phyloP scores from a whole-genome alignment of 352 stramenopile species.

The Phytophthora europaea region DNA sequence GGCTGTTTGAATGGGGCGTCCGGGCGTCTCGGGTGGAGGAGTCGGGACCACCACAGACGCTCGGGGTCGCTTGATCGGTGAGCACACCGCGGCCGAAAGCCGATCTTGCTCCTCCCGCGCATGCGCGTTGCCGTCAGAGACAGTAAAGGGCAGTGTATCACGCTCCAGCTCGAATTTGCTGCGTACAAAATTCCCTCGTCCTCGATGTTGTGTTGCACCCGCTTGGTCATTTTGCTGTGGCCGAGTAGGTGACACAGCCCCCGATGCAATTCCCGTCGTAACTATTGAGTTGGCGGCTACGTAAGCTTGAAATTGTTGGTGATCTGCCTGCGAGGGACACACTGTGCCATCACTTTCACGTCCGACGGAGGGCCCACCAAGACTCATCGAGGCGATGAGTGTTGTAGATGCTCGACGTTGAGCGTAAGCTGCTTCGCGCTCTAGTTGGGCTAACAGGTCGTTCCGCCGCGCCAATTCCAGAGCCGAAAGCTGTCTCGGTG shows the following conservation, averaged over 20 bases:
- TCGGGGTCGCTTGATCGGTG: constrained; percentile 42
- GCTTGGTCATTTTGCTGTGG: constrained; percentile 17
- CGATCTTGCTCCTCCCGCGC: constrained; percentile 35
- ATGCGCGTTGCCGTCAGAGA: constrained; percentile 50
- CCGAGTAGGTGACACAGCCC: constrained; percentile 29
- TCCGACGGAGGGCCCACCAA: constrained; percentile 6
- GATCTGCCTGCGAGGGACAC: constrained; percentile 31
- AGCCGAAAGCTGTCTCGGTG: constrained; percentile 56
- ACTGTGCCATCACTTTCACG: constrained; percentile 1
- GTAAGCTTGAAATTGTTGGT: constrained; percentile 48
- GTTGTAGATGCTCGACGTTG: constrained; percentile 45
- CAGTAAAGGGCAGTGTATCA: constrained; percentile 38
- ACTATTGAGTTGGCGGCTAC: constrained; percentile 52
- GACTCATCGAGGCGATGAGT: constrained; percentile 42
- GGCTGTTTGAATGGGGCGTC: constrained; percentile 42
- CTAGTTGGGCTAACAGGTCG: constrained; percentile 61
- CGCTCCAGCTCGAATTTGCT: constrained; percentile 64
- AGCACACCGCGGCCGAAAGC: constrained; percentile 39
- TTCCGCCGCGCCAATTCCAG: constrained; percentile 59
- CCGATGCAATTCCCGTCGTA: constrained; percentile 19
- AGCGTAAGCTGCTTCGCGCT: constrained; percentile 40
- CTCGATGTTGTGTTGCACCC: constrained; percentile 8
- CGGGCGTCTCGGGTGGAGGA: constrained; percentile 19
- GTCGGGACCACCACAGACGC: constrained; percentile 4
- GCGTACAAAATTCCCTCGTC: constrained; percentile 9